Percentiles rank a stretch among this genome's conserved stretches.
phyloP scores from a whole-genome alignment of 2,329 filamentous ascomycete species.

The Aureobasidium sp. region DNA sequence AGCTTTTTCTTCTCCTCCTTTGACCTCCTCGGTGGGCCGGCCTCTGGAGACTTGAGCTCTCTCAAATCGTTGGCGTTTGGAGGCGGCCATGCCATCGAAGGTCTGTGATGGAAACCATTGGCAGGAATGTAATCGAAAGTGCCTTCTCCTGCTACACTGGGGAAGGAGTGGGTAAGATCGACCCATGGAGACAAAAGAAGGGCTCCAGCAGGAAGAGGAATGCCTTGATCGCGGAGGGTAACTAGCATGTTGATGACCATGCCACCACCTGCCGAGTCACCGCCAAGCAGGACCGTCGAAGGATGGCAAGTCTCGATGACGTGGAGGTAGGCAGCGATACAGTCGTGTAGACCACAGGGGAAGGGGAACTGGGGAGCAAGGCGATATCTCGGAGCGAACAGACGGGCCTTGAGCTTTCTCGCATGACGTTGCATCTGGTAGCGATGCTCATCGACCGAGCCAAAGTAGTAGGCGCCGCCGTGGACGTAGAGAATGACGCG shows the following conservation, averaged over 20 bases:
- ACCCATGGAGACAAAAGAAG: slow-evolving; percentile 93
- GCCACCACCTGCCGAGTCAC: slow-evolving; percentile 88
- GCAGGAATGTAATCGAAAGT: slow-evolving; percentile 81
- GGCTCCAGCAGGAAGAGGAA: slow-evolving; percentile 80
- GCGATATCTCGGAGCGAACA: slow-evolving; percentile 78
- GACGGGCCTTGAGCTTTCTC: slow-evolving; percentile 80
- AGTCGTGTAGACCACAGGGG: slow-evolving; percentile 85
- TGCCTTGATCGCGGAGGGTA: slow-evolving; percentile 68
- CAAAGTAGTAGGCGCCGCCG: slow-evolving; percentile 91
- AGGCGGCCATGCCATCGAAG: slow-evolving; percentile 85
- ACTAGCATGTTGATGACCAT: slow-evolving; percentile 78
- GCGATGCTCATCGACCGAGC: slow-evolving; percentile 91
- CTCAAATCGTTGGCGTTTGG: slow-evolving; percentile 67
- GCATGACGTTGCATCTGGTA: slow-evolving; percentile 97
- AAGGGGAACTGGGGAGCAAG: slow-evolving; percentile 92
- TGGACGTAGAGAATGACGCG: slow-evolving; percentile 91
- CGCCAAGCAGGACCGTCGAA: slow-evolving; percentile 67
- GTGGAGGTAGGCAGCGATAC: slow-evolving; percentile 77
- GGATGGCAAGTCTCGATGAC: slow-evolving; percentile 70
- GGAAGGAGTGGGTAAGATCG: slow-evolving; percentile 90
- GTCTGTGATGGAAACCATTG: slow-evolving; percentile 82
- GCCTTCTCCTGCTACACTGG: slow-evolving; percentile 67
- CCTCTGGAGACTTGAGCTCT: slow-evolving; percentile 14
- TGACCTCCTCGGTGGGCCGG: background rate
- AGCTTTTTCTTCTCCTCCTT: slow-evolving; percentile 9